Percentiles rank a stretch among this genome's conserved stretches.
These are phyloP conservation scores for Histomonas meleagridis DNA, from an alignment of 208 protist genomes.

Conservation along the genomic window DNA sequence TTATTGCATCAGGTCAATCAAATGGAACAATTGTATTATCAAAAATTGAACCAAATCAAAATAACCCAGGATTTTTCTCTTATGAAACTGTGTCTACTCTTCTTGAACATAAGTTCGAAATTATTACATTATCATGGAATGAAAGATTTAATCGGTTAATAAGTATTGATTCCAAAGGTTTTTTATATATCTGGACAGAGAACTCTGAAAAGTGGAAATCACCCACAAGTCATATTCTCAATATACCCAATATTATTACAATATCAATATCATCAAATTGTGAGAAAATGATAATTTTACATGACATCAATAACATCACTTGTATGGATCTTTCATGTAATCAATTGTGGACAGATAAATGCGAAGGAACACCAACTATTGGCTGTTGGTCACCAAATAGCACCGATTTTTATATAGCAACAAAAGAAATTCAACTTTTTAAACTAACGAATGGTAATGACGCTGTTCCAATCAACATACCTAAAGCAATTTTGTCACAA, in stretches of 20 bases:
- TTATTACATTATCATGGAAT: not conserved
- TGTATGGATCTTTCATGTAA: not conserved
- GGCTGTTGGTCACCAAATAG: not conserved
- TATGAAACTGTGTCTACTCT: not conserved
- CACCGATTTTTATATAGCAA: not conserved
- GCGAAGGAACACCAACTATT: not conserved
- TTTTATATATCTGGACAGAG: not conserved
- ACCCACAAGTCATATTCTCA: not conserved
- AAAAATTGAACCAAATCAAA: not conserved
- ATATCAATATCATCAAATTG: not conserved
- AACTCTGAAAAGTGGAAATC: not conserved
- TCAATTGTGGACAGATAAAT: not conserved
- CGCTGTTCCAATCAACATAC: not conserved
- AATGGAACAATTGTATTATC: not conserved
- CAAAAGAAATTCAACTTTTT: not conserved
- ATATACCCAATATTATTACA: not conserved
- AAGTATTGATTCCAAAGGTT: not conserved
- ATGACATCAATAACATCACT: not conserved
- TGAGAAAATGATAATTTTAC: not conserved
- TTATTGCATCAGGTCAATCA: not conserved
- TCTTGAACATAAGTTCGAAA: not conserved
- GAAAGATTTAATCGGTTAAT: not conserved
- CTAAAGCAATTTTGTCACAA: too few species aligned
- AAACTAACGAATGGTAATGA: not conserved
- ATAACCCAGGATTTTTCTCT: not conserved